These are phyloP conservation scores for Wallemia hederae DNA, from an alignment of 1,284 basidiomycete species.

Conservation along the genomic window DNA sequence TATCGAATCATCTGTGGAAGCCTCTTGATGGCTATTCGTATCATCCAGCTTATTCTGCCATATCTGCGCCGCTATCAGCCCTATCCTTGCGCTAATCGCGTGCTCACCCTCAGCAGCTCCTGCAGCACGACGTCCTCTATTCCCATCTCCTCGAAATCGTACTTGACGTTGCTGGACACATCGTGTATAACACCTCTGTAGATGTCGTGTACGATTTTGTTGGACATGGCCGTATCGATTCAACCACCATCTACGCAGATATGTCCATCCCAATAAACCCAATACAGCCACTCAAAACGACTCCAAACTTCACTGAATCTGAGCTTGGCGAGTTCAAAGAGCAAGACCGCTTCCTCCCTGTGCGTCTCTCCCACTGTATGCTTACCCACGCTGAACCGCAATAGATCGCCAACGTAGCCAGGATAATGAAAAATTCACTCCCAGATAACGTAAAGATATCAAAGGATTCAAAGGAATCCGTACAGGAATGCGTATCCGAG, in stretches of 20 bases:
- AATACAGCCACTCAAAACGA: not conserved
- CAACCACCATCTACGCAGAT: not conserved
- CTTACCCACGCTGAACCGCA: slow-evolving; percentile 4
- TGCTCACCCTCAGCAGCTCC: slow-evolving; percentile 55
- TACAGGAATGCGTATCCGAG: slow-evolving; percentile 85
- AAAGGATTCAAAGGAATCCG: slow-evolving; percentile 86
- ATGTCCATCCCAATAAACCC: not conserved
- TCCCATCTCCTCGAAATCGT: slow-evolving; percentile 91
- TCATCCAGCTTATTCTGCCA: not conserved
- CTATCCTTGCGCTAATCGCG: not conserved
- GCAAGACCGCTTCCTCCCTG: slow-evolving; percentile 68
- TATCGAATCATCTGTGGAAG: not conserved
- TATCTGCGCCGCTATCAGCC: not conserved
- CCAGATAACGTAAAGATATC: slow-evolving; percentile 82
- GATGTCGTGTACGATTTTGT: slow-evolving; percentile 27
- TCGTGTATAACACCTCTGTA: slow-evolving; percentile 92
- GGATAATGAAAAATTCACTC: slow-evolving; percentile 75
- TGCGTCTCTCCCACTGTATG: slow-evolving; percentile 19
- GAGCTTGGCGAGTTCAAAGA: slow-evolving; percentile 74
- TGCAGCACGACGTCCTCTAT: slow-evolving; percentile 71
- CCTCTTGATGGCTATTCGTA: not conserved
- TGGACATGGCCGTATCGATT: slow-evolving; percentile 17
- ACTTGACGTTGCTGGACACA: slow-evolving; percentile 58
- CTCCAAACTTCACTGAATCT: slow-evolving; percentile 38
- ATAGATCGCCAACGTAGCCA: slow-evolving; percentile 77